Evolutionary conservation across 2,329 filamentous ascomycete genomes (phyloP), one percentile per base, ranked within the genome.

Genomic region (Xylariaceae sp.): DNA sequence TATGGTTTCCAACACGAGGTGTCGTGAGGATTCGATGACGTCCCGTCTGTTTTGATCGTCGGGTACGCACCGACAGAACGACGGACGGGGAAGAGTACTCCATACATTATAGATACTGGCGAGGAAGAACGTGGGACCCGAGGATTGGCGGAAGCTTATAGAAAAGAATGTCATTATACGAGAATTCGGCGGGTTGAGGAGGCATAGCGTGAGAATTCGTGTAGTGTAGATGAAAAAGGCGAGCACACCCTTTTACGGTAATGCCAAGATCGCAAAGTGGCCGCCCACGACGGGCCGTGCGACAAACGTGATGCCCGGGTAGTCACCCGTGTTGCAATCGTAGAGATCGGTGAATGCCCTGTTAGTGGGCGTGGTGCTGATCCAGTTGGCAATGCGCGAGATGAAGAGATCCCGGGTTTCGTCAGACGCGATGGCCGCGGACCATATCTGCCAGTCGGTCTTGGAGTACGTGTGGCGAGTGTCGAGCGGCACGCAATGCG

Each of bases 361-460:
- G 69, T 89, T 83, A 0, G 83, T 89, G 1, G 72, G 74, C 2
- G 89, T 95, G 66, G 85, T 81, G 61, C 86, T 86, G 64, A 95
- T 77, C 87, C 89, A 95, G 53, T 71, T 74, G 2, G 87, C 87
- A 42, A 92, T 79, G 34, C 81, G 79, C 46, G 81, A 74, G 48
- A 92, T 76, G 62, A 95, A 88, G 67, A 84, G 76, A 10, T 76
- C 71, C 51, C 83, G 78, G 1, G 87, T 87, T 29, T 76, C 70
- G 49, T 76, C 69, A 40, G 77, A 78, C 0, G 88, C 80, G 10
- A 92, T 85, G 9, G 89, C 86, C n/a, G 90, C 90, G 5, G 83
- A 82, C 73, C 91, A 92, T 68, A 94, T 84, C 67, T 92, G 84
- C 90, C 90, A 95, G 73, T 95, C 90, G 0, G 83, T 84, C 73